These are phyloP conservation scores for Sugiyamaella japonica DNA, from an alignment of 1,139 yeast genomes.

Conservation along the genomic window DNA sequence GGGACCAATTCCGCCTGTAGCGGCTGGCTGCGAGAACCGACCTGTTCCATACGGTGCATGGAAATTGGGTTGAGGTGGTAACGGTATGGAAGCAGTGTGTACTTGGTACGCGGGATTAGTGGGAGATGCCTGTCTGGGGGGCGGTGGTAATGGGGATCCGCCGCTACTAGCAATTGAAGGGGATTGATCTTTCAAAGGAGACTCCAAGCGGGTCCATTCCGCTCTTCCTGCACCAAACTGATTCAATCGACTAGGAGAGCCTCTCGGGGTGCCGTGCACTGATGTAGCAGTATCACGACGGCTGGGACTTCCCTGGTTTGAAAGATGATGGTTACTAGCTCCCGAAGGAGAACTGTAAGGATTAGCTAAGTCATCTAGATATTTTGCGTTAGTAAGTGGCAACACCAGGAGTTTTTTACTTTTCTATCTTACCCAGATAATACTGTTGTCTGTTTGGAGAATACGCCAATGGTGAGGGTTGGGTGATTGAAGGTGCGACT, in stretches of 20 bases:
- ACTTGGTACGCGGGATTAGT: constrained; percentile 8
- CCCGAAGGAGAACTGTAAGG: constrained; percentile 24
- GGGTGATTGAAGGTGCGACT: constrained; percentile 7
- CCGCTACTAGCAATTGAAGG: constrained; percentile 29
- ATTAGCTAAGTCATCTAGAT: constrained; percentile 26
- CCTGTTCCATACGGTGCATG: constrained; percentile 21
- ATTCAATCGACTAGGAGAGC: constrained; percentile 30
- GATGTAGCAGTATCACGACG: constrained; percentile 20
- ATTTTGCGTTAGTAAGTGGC: background rate
- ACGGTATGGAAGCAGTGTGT: constrained; percentile 22
- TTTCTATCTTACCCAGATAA: constrained; percentile 27
- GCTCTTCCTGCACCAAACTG: constrained; percentile 28
- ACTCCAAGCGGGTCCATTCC: constrained; percentile 36
- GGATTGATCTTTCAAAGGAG: constrained; percentile 33
- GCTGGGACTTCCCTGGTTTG: constrained; percentile 22
- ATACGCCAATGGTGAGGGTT: constrained; percentile 24
- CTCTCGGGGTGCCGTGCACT: constrained; percentile 29
- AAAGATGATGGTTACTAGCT: constrained; percentile 19
- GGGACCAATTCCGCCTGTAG: background rate
- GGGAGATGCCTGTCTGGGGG: constrained; percentile 12
- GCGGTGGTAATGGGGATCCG: constrained; percentile 15
- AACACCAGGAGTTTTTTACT: background rate
- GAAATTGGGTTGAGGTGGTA: constrained; percentile 32
- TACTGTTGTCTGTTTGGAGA: constrained; percentile 30
- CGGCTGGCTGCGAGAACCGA: constrained; percentile 10